These are phyloP conservation scores for Phytophthora sp. DNA, from an alignment of 352 stramenopile genomes.

Conservation along the genomic window DNA sequence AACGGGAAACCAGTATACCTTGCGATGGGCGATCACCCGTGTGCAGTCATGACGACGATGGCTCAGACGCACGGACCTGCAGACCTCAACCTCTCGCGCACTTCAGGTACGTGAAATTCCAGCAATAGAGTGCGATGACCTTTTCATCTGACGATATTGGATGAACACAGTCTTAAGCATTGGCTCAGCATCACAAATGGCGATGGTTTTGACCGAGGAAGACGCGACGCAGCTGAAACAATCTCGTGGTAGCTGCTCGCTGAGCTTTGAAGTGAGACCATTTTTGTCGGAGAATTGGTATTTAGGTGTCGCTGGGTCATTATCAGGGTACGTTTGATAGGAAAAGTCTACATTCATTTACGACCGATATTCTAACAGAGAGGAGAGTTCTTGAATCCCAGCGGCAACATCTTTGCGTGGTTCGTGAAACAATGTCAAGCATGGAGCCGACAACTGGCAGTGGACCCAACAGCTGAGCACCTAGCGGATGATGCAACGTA, in stretches of 20 bases:
- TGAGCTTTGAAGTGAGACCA: slow-evolving; percentile 71
- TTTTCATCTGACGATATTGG: slow-evolving; percentile 3
- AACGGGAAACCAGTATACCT: slow-evolving; percentile 44
- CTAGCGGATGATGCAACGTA: slow-evolving; percentile 42
- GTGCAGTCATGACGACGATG: slow-evolving; percentile 57
- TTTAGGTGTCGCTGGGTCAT: slow-evolving; percentile 62
- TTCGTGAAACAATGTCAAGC: slow-evolving; percentile 59
- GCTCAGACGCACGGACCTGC: slow-evolving; percentile 26
- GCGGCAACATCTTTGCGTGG: slow-evolving; percentile 71
- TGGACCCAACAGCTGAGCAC: slow-evolving; percentile 23
- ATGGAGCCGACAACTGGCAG: slow-evolving; percentile 52
- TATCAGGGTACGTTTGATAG: slow-evolving; percentile 60
- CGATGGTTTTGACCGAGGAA: slow-evolving; percentile 56
- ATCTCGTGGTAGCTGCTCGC: slow-evolving; percentile 24
- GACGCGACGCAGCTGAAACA: slow-evolving; percentile 28
- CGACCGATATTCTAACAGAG: slow-evolving; percentile 1
- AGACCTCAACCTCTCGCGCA: slow-evolving; percentile 41
- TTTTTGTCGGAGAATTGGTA: slow-evolving; percentile 55
- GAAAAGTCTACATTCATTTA: background rate
- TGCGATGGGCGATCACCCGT: slow-evolving; percentile 77
- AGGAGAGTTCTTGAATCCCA: slow-evolving; percentile 20
- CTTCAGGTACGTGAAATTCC: slow-evolving; percentile 20
- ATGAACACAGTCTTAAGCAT: slow-evolving; percentile 65
- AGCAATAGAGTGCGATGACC: background rate
- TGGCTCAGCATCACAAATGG: slow-evolving; percentile 72